Conservation (phyloP, 139 green algal genomes). For the Spirogloea muscicola region DNA sequence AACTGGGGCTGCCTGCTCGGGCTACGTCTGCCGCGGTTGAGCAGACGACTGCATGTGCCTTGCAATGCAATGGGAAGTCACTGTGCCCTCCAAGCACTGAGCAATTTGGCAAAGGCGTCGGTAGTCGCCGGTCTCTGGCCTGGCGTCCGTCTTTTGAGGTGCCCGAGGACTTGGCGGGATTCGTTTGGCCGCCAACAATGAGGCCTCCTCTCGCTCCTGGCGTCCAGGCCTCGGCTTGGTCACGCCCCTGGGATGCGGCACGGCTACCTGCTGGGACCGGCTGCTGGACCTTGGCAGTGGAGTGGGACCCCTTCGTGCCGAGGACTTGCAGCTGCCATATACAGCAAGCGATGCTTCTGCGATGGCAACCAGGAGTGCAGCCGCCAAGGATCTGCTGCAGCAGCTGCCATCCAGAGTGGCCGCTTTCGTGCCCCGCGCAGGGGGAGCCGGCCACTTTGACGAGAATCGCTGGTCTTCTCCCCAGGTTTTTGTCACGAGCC, state of each 20-base stretch:
- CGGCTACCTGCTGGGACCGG: conserved; percentile 8
- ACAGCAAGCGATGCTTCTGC: too few relatives aligned
- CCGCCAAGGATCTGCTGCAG: neutral
- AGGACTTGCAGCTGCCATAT: conserved; percentile 20
- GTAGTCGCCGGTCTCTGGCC: neutral
- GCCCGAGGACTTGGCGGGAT: too few relatives aligned
- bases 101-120: too few relatives aligned
- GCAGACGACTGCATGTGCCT: neutral
- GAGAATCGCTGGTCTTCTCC: conserved; percentile 1
- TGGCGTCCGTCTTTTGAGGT: neutral
- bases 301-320: neutral
- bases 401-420: conserved; percentile 33
- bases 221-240: conserved; percentile 31
- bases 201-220: neutral
- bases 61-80: neutral
- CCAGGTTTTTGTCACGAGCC: too few relatives aligned
- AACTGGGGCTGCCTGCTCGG: too few relatives aligned
- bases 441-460: conserved; percentile 4
- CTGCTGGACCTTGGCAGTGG: conserved; percentile 11
- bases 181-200: neutral
- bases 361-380: too few relatives aligned
- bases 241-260: conserved; percentile 18
- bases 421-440: neutral
- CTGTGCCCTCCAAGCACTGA: too few relatives aligned
- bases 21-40: too few relatives aligned